These are phyloP conservation scores for Pinus albicaulis DNA, from an alignment of 75 land plant species.

Conservation along the genomic window DNA sequence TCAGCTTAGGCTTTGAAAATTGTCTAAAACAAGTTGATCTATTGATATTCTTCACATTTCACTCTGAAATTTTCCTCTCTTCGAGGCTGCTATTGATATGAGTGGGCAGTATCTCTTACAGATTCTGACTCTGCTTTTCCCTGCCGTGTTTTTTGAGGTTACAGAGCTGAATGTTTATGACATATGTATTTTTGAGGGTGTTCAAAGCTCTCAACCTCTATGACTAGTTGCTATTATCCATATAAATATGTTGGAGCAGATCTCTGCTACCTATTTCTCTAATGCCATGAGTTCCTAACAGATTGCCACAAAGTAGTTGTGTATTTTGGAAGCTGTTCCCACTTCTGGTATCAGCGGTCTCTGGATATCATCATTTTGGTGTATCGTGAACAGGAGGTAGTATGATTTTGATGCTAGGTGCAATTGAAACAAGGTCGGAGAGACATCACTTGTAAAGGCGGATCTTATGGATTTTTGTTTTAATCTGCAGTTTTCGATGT, in stretches of 20 bases:
- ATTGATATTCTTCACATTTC: too few relatives aligned
- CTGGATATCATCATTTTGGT: neutral
- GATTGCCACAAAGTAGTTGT: neutral
- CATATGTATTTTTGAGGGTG: neutral
- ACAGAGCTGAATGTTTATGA: neutral
- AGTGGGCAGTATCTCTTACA: too few relatives aligned
- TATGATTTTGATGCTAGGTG: neutral
- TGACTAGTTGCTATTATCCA: slow-evolving; percentile 4
- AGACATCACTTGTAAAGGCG: slow-evolving; percentile 10
- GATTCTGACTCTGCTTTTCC: neutral
- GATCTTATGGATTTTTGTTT: neutral
- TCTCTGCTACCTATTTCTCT: slow-evolving; percentile 4
- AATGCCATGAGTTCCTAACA: neutral
- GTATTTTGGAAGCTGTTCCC: slow-evolving; percentile 6
- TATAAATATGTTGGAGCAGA: neutral
- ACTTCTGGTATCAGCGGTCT: neutral
- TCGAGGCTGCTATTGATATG: neutral
- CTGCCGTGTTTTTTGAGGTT: neutral
- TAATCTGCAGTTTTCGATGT: neutral
- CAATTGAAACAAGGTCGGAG: slow-evolving; percentile 7
- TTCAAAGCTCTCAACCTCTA: neutral
- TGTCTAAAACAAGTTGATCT: neutral
- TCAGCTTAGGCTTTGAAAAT: neutral
- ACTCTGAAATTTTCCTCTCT: too few relatives aligned
- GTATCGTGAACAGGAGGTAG: neutral